Evolutionary conservation across 768 basidiomycete genomes (phyloP).

Genomic region (Tricholoma flavovirens): DNA sequence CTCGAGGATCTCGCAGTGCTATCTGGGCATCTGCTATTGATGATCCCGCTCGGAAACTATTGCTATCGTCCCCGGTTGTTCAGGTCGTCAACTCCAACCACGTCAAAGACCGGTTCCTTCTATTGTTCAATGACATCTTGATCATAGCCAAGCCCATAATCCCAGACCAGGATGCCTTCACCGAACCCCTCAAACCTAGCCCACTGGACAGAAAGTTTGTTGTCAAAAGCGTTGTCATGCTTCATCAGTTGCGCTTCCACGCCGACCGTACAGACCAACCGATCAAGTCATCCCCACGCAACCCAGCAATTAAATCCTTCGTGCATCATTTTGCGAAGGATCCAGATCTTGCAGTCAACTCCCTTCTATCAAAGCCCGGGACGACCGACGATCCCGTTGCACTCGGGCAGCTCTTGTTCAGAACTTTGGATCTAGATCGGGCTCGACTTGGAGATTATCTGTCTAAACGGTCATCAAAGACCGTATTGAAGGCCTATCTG

Average conservation of each 20-base stretch:
- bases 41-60: constrained; percentile 79
- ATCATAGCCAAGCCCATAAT: constrained; percentile 88
- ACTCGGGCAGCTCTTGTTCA: constrained; percentile 78
- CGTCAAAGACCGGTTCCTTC: constrained; percentile 92
- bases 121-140: constrained; percentile 95
- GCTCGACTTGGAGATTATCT: constrained; percentile 82
- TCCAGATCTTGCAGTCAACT: constrained; percentile 72
- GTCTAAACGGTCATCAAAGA: constrained; percentile 62
- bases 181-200: constrained; percentile 46
- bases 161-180: constrained; percentile 57
- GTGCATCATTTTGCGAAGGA: constrained; percentile 74
- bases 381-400: constrained; percentile 60
- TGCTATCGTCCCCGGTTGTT: constrained; percentile 80
- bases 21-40: constrained; percentile 67
- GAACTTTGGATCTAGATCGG: constrained; percentile 78
- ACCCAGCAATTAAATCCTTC: constrained; percentile 66
- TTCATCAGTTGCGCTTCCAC: constrained; percentile 62
- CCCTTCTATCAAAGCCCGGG: constrained; percentile 58
- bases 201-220: constrained; percentile 76
- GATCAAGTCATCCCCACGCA: constrained; percentile 39
- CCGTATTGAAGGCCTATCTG: constrained; percentile 76
- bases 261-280: constrained; percentile 64
- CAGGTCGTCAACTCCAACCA: constrained; percentile 94
- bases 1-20: constrained; percentile 51
- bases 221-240: constrained; percentile 84